Evolutionary conservation across 805 yeast species (phyloP), one percentile per base, ranked within the genome.

Genomic region (Saccharomycopsis sp.): DNA sequence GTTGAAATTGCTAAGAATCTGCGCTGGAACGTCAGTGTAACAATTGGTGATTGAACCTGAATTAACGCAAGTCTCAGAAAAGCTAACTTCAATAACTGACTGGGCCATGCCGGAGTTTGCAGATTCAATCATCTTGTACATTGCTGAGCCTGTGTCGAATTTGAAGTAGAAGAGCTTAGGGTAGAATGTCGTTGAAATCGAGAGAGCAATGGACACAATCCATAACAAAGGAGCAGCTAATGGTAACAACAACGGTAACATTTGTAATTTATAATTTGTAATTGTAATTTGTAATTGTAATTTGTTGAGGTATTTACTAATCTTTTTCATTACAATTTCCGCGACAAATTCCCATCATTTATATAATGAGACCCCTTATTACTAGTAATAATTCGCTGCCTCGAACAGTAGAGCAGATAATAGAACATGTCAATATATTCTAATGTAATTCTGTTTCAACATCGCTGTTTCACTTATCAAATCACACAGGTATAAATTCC

Each of bases 41-140:
- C 50, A 47, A 5, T 16, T 32, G 17, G 43, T 34, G n/a, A 19
- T 40, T 14, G 24, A 11, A 20, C 20, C 16, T 3, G n/a, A 13
- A 14, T 14, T 16, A 11, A 47, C n/a, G 24, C 51, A 47, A n/a
- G 38, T 16, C 8, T 35, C 28, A n/a, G 14, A 22, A 11, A 43
- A 44, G 23, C 29, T 40, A 27, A 47, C 16, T 16, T 34, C 40
- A 20, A 47, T 42, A 2, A 33, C 16, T 11, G 37, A 2, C 43
- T 59, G 63, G 20, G 77, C 84, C 8, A 58, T 81, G 35, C 57
- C 56, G 19, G 67, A 71, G n/a, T 80, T 69, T 52, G 64, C 77
- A 41, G 61, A 64, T 19, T 27, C 22, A 19, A 47, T 47, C 38
- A 47, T 23, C 1, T 19, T 24, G 36, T 43, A 47, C 13, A 47